These are phyloP conservation scores for Rosa lucieae DNA, from an alignment of 306 rosid species.

Conservation along the genomic window DNA sequence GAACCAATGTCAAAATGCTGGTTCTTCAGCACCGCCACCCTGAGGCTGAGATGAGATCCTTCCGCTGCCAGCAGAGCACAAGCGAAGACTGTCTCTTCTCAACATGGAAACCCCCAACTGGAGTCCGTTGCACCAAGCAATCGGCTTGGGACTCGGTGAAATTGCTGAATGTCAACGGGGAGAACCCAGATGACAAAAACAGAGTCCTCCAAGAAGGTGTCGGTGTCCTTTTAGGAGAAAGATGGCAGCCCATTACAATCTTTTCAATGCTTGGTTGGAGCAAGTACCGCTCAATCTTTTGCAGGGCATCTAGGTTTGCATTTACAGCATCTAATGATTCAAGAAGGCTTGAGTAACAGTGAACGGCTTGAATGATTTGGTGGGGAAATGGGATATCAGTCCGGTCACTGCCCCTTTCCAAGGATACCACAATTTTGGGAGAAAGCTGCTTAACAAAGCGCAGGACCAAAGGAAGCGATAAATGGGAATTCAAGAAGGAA, in stretches of 20 bases:
- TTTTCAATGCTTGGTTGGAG: slow-evolving; percentile 81
- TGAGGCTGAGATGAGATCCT: slow-evolving; percentile 71
- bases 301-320: slow-evolving; percentile 58
- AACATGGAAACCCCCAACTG: slow-evolving; percentile 67
- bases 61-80: slow-evolving; percentile 79
- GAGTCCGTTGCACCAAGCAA: slow-evolving; percentile 78
- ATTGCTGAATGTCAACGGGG: slow-evolving; percentile 74
- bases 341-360: slow-evolving; percentile 52
- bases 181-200: slow-evolving; percentile 70
- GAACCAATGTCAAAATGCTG: slow-evolving; percentile 37
- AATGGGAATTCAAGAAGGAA: slow-evolving; percentile 44
- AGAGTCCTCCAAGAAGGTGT: slow-evolving; percentile 57
- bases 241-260: slow-evolving; percentile 45
- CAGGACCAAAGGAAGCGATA: slow-evolving; percentile 53
- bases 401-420: slow-evolving; percentile 64
- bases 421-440: slow-evolving; percentile 73
- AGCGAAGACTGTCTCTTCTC: slow-evolving; percentile 77
- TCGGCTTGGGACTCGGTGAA: slow-evolving; percentile 90
- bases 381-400: slow-evolving; percentile 60
- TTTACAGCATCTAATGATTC: slow-evolving; percentile 80
- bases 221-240: slow-evolving; percentile 40
- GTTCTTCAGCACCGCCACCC: slow-evolving; percentile 73
- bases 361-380: slow-evolving; percentile 54
- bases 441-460: slow-evolving; percentile 69
- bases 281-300: slow-evolving; percentile 68